phyloP scores from a whole-genome alignment of 2,329 filamentous ascomycete genomes.

The Claviceps quebecensis region DNA sequence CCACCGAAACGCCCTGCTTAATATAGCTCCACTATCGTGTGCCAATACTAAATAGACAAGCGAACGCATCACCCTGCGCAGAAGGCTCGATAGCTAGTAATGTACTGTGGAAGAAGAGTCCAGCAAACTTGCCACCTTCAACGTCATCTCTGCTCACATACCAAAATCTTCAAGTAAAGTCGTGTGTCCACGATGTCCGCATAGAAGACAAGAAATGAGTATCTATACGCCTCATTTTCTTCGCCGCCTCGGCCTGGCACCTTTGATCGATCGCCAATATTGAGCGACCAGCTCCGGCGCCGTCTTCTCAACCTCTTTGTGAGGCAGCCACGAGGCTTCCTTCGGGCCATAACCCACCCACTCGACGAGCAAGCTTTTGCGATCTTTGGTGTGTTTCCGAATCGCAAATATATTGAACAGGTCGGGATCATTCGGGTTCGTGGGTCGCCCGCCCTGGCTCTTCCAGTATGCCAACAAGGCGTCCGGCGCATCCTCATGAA shows the following conservation, averaged over 20 bases:
- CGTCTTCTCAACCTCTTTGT: slow-evolving; percentile 12
- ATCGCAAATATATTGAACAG: slow-evolving; percentile 21
- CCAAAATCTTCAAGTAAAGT: neutral
- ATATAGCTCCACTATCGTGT: too few relatives aligned
- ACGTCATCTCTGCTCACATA: neutral
- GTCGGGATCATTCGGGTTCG: slow-evolving; percentile 16
- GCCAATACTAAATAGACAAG: too few relatives aligned
- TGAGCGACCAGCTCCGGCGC: slow-evolving; percentile 14
- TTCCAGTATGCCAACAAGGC: slow-evolving; percentile 21
- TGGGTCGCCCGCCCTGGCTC: slow-evolving; percentile 16
- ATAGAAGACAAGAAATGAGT: neutral
- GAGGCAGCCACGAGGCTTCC: slow-evolving; percentile 19
- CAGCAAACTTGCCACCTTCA: neutral
- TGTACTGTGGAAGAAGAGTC: neutral
- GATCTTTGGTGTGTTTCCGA: slow-evolving; percentile 16
- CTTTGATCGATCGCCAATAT: slow-evolving; percentile 13
- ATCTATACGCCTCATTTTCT: neutral
- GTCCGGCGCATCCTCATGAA: slow-evolving; percentile 19
- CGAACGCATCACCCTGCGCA: neutral
- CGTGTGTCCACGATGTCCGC: neutral
- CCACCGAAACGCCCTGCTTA: too few relatives aligned
- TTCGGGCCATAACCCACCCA: slow-evolving; percentile 20
- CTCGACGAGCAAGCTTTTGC: slow-evolving; percentile 18
- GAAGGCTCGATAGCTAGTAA: neutral
- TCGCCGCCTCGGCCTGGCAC: neutral